Base-by-base conservation (phyloP, 2,329 filamentous ascomycete genomes). In the Ophiosphaerella herpotricha region DNA sequence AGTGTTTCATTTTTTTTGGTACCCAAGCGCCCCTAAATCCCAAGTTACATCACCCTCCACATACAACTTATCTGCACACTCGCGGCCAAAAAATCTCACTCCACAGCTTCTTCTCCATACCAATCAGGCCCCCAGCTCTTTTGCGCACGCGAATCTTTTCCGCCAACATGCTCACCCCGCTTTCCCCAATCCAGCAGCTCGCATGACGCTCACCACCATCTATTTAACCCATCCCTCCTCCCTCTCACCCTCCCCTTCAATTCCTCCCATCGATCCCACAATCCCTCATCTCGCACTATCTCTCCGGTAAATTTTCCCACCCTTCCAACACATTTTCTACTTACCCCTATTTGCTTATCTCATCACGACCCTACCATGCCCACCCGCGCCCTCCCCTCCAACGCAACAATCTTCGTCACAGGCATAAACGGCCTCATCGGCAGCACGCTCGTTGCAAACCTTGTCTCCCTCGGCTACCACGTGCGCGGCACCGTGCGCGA, bases 351-450 rank as follows among this genome's bases (percentile, higher is more conserved):
- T 42, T 52, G 49, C 49, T 52, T 52, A 52, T 43, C 44, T 48
- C 40, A 52, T 46, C 44, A 40, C 40, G 37, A 45, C 42, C 21
- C 39, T 39, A 45, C 44, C 58, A 65, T 66, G 56, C 48, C 52
- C 39, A 52, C 55, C 7, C 47, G 60, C 13, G 44, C 52, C 13
- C 48, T 70, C 16, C 16, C 16, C 16, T 18, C 16, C 16, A 18
- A 18, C 29, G 56, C 61, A 14, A 63, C 53, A 4, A 41, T 74
- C 24, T 61, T 75, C 7, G 67, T 74, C 2, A 74, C 72, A 0
- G 72, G 71, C 9, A 65, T 59, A 6, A 74, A 70, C 50, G 71
- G 72, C 11, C 54, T 72, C 16, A 66, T 74, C 23, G 72, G 65
- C 13, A 64, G 61, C 16, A 64, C 73, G 42, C 40, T 73, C 2